Percentiles rank a stretch among this genome's conserved stretches.
Conservation (phyloP, 768 basidiomycete species). For the Floccularia luteovirens region DNA sequence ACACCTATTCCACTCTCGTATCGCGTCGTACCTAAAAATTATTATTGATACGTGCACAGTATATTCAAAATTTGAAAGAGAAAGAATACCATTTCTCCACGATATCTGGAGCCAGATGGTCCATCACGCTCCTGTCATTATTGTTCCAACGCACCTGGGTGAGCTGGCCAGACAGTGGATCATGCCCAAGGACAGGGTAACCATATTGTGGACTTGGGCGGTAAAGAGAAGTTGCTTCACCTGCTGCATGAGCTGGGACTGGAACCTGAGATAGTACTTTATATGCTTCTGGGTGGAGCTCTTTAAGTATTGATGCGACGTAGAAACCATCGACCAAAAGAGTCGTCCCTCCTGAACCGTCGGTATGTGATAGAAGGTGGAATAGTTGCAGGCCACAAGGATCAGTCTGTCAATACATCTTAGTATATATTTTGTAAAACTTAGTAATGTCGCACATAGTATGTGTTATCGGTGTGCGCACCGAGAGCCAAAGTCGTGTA, state of each 20-base stretch:
- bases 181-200: constrained; percentile 70
- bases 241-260: constrained; percentile 85
- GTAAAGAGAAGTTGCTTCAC: constrained; percentile 55
- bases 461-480: constrained; percentile 70
- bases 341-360: constrained; percentile 78
- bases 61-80: neutral
- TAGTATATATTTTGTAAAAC: neutral
- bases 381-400: constrained; percentile 95
- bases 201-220: constrained; percentile 47
- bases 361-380: constrained; percentile 81
- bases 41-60: neutral
- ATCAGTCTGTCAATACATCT: constrained; percentile 54
- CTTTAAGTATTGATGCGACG: constrained; percentile 72
- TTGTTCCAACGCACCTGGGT: constrained; percentile 90
- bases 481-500: constrained; percentile 85
- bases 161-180: constrained; percentile 50
- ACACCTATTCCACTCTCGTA: constrained; percentile 68
- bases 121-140: constrained; percentile 84
- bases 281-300: constrained; percentile 67
- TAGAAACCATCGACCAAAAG: constrained; percentile 97
- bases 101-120: constrained; percentile 41
- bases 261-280: constrained; percentile 56
- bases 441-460: constrained; percentile 44
- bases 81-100: constrained; percentile 67
- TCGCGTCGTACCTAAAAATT: constrained; percentile 63